Base-by-base conservation (phyloP, 805 yeast species). In the Hanseniaspora lindneri region DNA sequence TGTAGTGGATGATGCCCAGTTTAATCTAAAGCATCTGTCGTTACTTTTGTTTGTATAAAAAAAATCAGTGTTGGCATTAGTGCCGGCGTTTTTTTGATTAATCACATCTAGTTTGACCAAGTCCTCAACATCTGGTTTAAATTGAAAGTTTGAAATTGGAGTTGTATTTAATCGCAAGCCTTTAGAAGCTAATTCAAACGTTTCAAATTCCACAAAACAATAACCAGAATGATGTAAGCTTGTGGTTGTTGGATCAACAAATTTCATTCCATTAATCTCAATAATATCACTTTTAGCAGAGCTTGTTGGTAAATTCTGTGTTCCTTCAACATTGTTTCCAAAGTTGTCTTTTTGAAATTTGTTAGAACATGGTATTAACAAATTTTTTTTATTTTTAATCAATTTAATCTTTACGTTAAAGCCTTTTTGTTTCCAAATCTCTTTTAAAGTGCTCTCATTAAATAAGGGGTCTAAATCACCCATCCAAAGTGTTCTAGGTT, bases 1-100 rank as follows among this genome's bases (percentile, higher is more conserved):
- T 11, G 89, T 83, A 9, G 89, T 89, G 14, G 86, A 87, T 25
- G 81, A 73, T 1, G 94, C 92, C 94, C 94, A 83, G 58, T 83
- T 83, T 53, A 83, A 71, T 56, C 89, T 70, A 60, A 82, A 82
- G 33, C 74, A 68, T 63, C 83, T 77, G 59, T 76, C 75, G 5
- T 66, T 64, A 30, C 60, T 60, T 6, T 70, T 57, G 35, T 63
- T 63, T 8, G 66, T 62, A 21, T 42, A 47, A n/a, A 42, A 37
- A 8, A 35, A 24, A n/a, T 32, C 24, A 21, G 13, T 7, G 51
- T 53, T 4, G 56, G 23, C 20, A 33, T 33, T 14, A 4, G 5
- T 4, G 23, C 6, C 10, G 5, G 7, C 23, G 19, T 14, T 33
- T 13, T 39, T 19, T 30, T 23, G 20, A 17, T 39, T 40, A 19